Base-by-base conservation (phyloP, 2,329 filamentous ascomycete species). In the Coniochaeta sp. region DNA sequence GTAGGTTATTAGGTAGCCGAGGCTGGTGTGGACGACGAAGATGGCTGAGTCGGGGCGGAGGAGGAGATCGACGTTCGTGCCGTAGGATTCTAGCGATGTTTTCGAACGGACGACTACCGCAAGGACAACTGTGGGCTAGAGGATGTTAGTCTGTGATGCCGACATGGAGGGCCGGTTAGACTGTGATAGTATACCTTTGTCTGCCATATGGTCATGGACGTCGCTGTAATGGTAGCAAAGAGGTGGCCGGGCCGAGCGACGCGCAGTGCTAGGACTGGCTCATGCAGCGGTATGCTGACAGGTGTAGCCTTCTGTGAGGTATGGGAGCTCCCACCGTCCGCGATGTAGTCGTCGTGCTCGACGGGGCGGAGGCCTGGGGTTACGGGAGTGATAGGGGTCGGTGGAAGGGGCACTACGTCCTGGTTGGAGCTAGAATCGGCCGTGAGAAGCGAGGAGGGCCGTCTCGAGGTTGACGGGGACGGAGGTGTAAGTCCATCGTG, bases 131-230 rank as follows among this genome's bases (percentile, higher is more conserved):
- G 90, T 91, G 48, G 94, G 94, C 87, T 96, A 65, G 20, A 16
- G 28, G 4, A 9, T 2, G 52, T 56, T 33, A 58, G 57, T 33
- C 32, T 50, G 51, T 50, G 20, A 31, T 50, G 22, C 4, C n/a
- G 16, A 9, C 10, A 42, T 9, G 35, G 8, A 20, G 10, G 10
- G 35, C 12, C 10, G 22, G 28, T n/a, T n/a, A n/a, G n/a, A n/a
- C n/a, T n/a, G n/a, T n/a, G 30, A 50, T 24, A 48, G 16, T 40
- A 54, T 77, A 91, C 90, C 79, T 92, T 92, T 51, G 89, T 92
- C 72, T 99, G 94, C 94, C 94, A 99, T 58, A 99, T 79, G n/a
- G 88, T 90, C 67, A 99, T 82, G 12, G 88, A 87, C 2, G 88
- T 88, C 5, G 81, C 74, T 1, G 92, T 96, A 63, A 96, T 89